Conservation (phyloP, 2,329 filamentous ascomycete species). For the Diaporthe sp. region DNA sequence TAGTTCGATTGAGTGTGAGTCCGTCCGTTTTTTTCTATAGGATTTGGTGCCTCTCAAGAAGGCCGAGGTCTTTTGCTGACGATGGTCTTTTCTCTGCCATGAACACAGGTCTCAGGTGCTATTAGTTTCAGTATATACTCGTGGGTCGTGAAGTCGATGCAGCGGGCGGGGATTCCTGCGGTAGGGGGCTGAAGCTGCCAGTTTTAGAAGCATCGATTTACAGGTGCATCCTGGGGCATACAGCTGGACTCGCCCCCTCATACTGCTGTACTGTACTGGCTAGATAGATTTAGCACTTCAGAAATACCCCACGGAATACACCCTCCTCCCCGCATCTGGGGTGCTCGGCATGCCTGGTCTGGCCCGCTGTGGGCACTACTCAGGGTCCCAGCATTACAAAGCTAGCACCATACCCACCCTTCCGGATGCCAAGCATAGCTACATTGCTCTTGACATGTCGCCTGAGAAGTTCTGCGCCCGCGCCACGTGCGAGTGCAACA, state of each 20-base stretch:
- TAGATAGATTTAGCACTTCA: background rate
- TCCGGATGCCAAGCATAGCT: background rate
- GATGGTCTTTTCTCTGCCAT: background rate
- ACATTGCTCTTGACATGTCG: background rate
- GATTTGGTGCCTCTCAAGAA: background rate
- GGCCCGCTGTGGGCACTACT: background rate
- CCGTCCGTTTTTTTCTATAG: background rate
- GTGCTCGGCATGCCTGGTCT: background rate
- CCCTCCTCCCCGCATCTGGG: background rate
- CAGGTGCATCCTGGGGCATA: background rate
- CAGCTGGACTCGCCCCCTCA: background rate
- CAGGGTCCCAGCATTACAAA: background rate
- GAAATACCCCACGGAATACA: background rate
- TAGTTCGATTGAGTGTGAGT: constrained; percentile 13
- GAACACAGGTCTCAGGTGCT: background rate
- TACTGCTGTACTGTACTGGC: background rate
- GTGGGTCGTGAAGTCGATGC: background rate
- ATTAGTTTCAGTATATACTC: background rate
- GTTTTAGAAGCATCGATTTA: background rate
- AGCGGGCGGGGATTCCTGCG: background rate
- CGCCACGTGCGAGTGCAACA: background rate
- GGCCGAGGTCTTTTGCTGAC: background rate
- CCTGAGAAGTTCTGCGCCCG: background rate
- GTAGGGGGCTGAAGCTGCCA: background rate
- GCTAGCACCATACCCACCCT: background rate